Evolutionary conservation across 2,329 filamentous ascomycete genomes (phyloP).

Genomic region (Cladosporium sp.): DNA sequence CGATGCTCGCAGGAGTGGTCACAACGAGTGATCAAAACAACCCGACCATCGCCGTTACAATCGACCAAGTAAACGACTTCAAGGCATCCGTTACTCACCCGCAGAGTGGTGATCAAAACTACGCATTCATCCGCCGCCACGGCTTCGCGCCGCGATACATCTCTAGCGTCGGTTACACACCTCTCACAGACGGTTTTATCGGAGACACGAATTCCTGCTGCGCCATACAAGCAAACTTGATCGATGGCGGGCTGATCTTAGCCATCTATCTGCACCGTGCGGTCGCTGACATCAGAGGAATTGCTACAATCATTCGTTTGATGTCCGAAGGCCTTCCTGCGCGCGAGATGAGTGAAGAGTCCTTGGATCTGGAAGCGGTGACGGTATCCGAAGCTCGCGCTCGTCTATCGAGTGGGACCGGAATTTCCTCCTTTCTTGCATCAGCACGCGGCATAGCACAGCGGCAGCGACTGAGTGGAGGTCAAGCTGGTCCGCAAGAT

Average conservation of each 20-base stretch:
- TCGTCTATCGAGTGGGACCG: not conserved
- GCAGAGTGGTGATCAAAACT: constrained; percentile 12
- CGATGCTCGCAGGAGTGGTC: constrained; percentile 19
- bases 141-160: constrained; percentile 23
- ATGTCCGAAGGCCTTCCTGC: constrained; percentile 22
- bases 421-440: constrained; percentile 3
- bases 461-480: not conserved
- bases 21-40: not conserved
- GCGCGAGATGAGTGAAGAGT: constrained; percentile 20
- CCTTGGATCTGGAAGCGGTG: constrained; percentile 13
- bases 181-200: constrained; percentile 23
- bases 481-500: not conserved
- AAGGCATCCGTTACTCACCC: constrained; percentile 20
- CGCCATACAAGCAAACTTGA: constrained; percentile 26
- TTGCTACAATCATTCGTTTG: constrained; percentile 22
- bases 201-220: constrained; percentile 20
- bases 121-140: constrained; percentile 12
- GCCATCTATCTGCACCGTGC: constrained; percentile 27
- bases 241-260: constrained; percentile 26
- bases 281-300: constrained; percentile 23
- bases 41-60: constrained; percentile 14
- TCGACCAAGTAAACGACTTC: constrained; percentile 20
- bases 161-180: constrained; percentile 17
- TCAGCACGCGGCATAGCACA: not conserved
- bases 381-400: not conserved